Conservation (phyloP, 352 stramenopile species). For the Pythium catenulatum region DNA sequence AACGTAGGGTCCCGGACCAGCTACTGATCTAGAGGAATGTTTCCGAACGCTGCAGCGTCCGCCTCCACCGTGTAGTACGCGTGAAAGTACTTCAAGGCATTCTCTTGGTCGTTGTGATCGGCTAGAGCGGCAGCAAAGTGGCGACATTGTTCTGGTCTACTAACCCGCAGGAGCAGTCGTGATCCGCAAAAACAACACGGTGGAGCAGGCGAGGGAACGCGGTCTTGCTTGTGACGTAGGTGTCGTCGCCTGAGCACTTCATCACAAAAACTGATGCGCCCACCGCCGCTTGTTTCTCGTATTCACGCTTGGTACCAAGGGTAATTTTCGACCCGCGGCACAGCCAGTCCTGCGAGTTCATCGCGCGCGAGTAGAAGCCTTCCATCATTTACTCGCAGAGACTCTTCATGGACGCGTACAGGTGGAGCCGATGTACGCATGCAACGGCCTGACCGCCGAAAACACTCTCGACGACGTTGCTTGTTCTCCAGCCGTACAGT, state of each 20-base stretch:
- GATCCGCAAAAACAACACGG: not conserved
- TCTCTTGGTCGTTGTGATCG: not conserved
- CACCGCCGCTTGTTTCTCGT: not conserved
- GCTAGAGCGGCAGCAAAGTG: not conserved
- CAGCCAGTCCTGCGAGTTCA: not conserved
- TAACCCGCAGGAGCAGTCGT: not conserved
- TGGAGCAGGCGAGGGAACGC: not conserved
- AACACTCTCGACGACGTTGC: slow-evolving; percentile 54
- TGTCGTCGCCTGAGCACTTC: not conserved
- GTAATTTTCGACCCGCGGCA: not conserved
- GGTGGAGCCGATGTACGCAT: not conserved
- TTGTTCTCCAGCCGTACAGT: slow-evolving; percentile 55
- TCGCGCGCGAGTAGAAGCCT: not conserved
- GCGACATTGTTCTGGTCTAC: slow-evolving; percentile 9
- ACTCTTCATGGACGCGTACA: not conserved
- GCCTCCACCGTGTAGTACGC: not conserved
- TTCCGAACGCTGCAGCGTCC: not conserved
- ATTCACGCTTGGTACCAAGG: not conserved
- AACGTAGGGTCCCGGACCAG: not conserved
- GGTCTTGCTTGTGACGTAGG: not conserved
- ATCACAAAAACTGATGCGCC: not conserved
- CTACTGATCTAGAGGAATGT: not conserved
- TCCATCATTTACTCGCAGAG: slow-evolving; percentile 30
- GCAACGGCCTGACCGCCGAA: slow-evolving; percentile 4
- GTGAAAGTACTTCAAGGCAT: not conserved